phyloP scores from a whole-genome alignment of 305 asterid species.

The Petunia hybrid region DNA sequence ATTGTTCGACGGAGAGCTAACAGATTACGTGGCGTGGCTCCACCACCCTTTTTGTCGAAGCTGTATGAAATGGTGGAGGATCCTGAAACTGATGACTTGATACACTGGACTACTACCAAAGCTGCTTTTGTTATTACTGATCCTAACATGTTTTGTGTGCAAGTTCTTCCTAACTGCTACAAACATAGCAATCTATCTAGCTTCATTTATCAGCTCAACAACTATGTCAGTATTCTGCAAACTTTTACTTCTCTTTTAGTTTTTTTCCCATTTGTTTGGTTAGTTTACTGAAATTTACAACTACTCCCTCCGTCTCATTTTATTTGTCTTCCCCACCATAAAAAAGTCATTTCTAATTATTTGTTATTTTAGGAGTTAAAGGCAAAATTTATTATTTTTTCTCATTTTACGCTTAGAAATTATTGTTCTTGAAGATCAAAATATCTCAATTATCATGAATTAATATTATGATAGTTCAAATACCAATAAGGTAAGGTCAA shows the following conservation, averaged over 20 bases:
- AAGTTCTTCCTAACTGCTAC: slow-evolving; percentile 59
- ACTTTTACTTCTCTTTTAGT: background rate
- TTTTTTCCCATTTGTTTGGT: background rate
- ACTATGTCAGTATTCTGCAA: slow-evolving; percentile 47
- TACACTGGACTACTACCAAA: slow-evolving; percentile 50
- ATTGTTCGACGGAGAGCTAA: background rate
- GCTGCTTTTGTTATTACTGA: slow-evolving; percentile 54
- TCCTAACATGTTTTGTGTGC: slow-evolving; percentile 42
- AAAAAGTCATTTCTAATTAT: background rate
- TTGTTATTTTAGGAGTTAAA: too few relatives aligned
- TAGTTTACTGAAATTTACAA: background rate
- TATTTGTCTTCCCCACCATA: background rate
- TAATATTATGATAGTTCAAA: too few relatives aligned
- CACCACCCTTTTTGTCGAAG: slow-evolving; percentile 59
- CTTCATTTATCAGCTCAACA: slow-evolving; percentile 55
- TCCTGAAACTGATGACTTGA: slow-evolving; percentile 38
- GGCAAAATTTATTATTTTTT: too few relatives aligned
- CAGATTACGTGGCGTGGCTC: slow-evolving; percentile 22
- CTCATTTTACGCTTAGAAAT: too few relatives aligned
- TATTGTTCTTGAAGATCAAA: too few relatives aligned
- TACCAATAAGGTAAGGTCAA: too few relatives aligned
- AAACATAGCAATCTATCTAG: slow-evolving; percentile 57
- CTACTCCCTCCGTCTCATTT: background rate
- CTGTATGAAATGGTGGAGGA: slow-evolving; percentile 51
- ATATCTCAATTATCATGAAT: too few relatives aligned